Base-by-base conservation (phyloP, 345 rosid genomes). In the Pugionium dolabratum region DNA sequence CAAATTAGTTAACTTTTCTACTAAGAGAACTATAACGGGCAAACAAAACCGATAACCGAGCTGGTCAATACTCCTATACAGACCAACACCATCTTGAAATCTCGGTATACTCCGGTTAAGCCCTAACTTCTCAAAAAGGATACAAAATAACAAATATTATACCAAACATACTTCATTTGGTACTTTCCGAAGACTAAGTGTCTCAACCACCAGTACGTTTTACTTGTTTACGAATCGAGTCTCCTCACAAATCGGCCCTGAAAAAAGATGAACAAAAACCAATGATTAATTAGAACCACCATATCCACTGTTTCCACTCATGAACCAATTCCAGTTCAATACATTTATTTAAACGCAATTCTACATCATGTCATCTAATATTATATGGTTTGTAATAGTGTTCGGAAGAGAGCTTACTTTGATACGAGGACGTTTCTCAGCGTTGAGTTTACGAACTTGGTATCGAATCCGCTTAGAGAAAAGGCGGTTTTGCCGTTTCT, bases 371-470 rank as follows among this genome's bases (percentile, higher is more conserved):
- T 18, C 18, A 18, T 18, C 18, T 18, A 18, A 18, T 18, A 18
- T 18, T 18, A 18, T 18, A 18, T 18, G 18, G 18, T 18, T 18
- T 18, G 18, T 18, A 18, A 18, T 18, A 18, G 18, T 18, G 18
- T 18, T 18, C 18, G 18, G 18, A 18, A 18, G 18, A 18, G 18
- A 18, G 75, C 71, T 8, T 76, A 79, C 96, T 94, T 90, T 93
- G 42, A 88, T 57, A 1, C 98, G 86, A 51, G 98, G 98, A 39
- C 98, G 97, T 45, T 88, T 90, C 78, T 93, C 94, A 1, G 98
- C 98, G 52, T 93, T 93, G 73, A 88, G 86, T 81, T 90, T 93
- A 57, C 98, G 82, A 65, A 93, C 98, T 79, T 93, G 78, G 64
- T 93, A 93, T 5, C 97, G 85, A 30, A 93, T 84, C 31, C 91